phyloP scores from a whole-genome alignment of 176 grass and related monocot genomes.

The Dactylis glomerata region DNA sequence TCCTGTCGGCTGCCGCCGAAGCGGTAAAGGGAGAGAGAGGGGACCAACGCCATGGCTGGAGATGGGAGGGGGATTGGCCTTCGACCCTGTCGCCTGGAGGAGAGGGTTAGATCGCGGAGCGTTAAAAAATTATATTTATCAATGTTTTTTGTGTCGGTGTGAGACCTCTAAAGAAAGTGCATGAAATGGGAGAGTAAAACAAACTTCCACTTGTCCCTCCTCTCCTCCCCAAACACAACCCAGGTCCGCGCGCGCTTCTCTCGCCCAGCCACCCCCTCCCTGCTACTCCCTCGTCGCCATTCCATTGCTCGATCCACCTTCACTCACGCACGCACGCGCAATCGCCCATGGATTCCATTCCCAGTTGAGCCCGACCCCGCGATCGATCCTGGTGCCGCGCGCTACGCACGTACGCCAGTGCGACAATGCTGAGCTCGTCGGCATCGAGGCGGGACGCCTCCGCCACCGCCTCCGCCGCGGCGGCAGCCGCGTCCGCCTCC shows the following conservation, averaged over 20 bases:
- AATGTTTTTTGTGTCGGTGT: too few species aligned
- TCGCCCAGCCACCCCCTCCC: conserved; percentile 1
- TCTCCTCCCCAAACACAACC: not conserved
- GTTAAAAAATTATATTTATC: too few species aligned
- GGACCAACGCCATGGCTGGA: too few species aligned
- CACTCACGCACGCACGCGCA: not conserved
- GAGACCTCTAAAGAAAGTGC: not conserved
- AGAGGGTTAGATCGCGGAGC: too few species aligned
- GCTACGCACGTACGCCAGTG: not conserved
- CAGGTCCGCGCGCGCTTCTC: conserved; percentile 18
- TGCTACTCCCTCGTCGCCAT: not conserved
- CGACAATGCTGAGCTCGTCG: conserved; percentile 36
- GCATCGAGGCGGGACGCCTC: conserved; percentile 24
- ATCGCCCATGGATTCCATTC: not conserved
- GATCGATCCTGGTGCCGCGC: not conserved
- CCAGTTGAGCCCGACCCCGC: not conserved
- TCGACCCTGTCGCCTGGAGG: too few species aligned
- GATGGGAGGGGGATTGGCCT: too few species aligned
- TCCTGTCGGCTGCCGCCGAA: too few species aligned
- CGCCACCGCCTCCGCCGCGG: not conserved
- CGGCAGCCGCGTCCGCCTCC: not conserved
- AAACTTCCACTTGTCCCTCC: not conserved
- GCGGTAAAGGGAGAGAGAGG: too few species aligned
- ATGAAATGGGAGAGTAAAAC: not conserved
- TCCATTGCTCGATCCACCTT: not conserved